A percentile compares a stretch with the other conserved stretches of the same genome.
Conservation (phyloP, 2,329 filamentous ascomycete genomes). For the Aureobasidium sp. region DNA sequence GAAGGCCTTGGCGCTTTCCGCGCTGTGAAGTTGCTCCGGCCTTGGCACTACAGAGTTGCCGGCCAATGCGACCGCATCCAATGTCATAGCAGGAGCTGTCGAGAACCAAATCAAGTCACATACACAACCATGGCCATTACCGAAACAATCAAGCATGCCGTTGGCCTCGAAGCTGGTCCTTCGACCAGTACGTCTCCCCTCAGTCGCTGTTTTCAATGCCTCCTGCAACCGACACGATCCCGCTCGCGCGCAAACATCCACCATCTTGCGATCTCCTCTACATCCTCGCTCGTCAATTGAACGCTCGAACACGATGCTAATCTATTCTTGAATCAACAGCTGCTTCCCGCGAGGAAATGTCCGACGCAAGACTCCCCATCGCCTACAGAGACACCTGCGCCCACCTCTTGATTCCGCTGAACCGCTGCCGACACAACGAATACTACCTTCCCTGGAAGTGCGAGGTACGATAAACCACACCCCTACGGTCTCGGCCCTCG, state of each 20-base stretch:
- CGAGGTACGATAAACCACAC: slow-evolving; percentile 51
- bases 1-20: not conserved
- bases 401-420: slow-evolving; percentile 87
- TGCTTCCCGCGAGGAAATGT: slow-evolving; percentile 88
- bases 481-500: not conserved
- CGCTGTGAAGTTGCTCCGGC: not conserved
- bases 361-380: slow-evolving; percentile 77
- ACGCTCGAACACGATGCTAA: slow-evolving; percentile 14
- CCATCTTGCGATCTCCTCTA: not conserved
- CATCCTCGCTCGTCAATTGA: not conserved
- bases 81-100: slow-evolving; percentile 4
- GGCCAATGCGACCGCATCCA: slow-evolving; percentile 12
- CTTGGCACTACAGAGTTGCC: not conserved
- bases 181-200: slow-evolving; percentile 27
- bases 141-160: slow-evolving; percentile 42
- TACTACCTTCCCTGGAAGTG: slow-evolving; percentile 99
- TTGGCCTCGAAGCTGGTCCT: slow-evolving; percentile 35
- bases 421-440: slow-evolving; percentile 84
- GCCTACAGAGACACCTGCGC: slow-evolving; percentile 95
- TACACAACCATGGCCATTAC: slow-evolving; percentile 34
- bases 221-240: not conserved
- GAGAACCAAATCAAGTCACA: not conserved
- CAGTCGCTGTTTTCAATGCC: not conserved
- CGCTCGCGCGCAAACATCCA: not conserved
- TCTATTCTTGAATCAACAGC: slow-evolving; percentile 38